Percentiles rank a stretch among this genome's conserved stretches.
phyloP scores from a whole-genome alignment of 2,329 filamentous ascomycete species.

The Colletotrichum higginsianum region DNA sequence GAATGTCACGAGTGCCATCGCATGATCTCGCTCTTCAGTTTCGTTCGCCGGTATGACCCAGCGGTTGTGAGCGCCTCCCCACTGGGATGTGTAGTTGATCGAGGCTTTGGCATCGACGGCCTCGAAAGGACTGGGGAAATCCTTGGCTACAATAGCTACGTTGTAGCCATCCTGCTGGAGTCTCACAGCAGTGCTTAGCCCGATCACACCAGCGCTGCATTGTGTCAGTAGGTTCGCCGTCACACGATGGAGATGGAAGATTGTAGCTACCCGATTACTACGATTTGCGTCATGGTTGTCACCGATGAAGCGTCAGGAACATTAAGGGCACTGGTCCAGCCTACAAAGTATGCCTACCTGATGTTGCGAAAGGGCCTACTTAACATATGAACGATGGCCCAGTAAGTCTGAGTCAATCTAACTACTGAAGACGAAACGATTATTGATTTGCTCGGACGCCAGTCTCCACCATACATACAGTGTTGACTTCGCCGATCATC shows the following conservation, averaged over 20 bases:
- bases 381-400: not conserved
- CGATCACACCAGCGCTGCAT: slow-evolving; percentile 67
- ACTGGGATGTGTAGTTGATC: slow-evolving; percentile 70
- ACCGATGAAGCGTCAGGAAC: not conserved
- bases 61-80: slow-evolving; percentile 71
- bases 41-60: slow-evolving; percentile 54
- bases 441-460: not conserved
- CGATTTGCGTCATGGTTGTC: slow-evolving; percentile 31
- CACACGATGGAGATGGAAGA: not conserved
- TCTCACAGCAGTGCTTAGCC: slow-evolving; percentile 63
- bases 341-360: not conserved
- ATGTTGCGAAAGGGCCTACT: not conserved
- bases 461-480: slow-evolving; percentile 1
- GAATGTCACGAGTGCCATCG: slow-evolving; percentile 59
- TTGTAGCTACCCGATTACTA: slow-evolving; percentile 38
- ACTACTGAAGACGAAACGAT: slow-evolving; percentile 3
- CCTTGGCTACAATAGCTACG: slow-evolving; percentile 61
- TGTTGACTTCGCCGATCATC: slow-evolving; percentile 23
- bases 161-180: slow-evolving; percentile 58
- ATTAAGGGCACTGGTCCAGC: not conserved
- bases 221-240: slow-evolving; percentile 5
- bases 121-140: slow-evolving; percentile 64
- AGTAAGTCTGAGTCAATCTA: not conserved
- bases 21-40: slow-evolving; percentile 58
- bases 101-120: slow-evolving; percentile 56